Evolutionary conservation across 2,329 filamentous ascomycete genomes (phyloP), one percentile per base, ranked within the genome.

Genomic region (Epichloe bromicola): DNA sequence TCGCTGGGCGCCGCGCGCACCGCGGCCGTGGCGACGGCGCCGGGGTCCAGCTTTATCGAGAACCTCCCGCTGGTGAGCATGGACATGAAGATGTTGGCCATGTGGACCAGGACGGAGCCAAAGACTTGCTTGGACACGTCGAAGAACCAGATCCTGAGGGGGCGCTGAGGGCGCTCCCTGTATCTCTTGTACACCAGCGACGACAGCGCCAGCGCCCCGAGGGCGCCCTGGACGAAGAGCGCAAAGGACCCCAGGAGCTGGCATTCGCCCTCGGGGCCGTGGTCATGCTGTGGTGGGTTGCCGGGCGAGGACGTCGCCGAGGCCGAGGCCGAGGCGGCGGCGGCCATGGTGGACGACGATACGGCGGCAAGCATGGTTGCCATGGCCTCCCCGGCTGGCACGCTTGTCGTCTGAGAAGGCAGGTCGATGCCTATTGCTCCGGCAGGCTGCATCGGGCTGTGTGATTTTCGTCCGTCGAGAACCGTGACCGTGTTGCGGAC

Each of bases 71-170:
- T 91, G 1, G 88, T 94, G 58, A 98, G 77, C 86, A 97, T 88
- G 45, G 88, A 94, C 85, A 98, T 95, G 67, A 95, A 81, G 49
- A 98, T 76, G 64, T 98, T 98, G 58, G 90, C 87, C 43, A 91
- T 75, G 69, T 98, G 93, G 36, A 96, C 82, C 65, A 98, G 76
- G 44, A 89, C 83, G 33, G 89, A 94, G 20, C 93, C 93, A 61
- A 97, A 86, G 50, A 98, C 88, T 73, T 98, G 93, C 73, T 98
- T 98, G 34, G 88, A 95, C 23, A 83, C 93, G 64, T 98, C 93
- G 66, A 97, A 98, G 67, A 87, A 90, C 91, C 93, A 98, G 57
- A 98, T 89, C 75, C 94, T 95, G 62, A 97, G 64, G 1, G 91
- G 91, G 51, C 93, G 79, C 65, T 96, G 91, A 1, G 93, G 91